phyloP scores from a whole-genome alignment of 352 stramenopile species.

The Pythium scleroteichum region DNA sequence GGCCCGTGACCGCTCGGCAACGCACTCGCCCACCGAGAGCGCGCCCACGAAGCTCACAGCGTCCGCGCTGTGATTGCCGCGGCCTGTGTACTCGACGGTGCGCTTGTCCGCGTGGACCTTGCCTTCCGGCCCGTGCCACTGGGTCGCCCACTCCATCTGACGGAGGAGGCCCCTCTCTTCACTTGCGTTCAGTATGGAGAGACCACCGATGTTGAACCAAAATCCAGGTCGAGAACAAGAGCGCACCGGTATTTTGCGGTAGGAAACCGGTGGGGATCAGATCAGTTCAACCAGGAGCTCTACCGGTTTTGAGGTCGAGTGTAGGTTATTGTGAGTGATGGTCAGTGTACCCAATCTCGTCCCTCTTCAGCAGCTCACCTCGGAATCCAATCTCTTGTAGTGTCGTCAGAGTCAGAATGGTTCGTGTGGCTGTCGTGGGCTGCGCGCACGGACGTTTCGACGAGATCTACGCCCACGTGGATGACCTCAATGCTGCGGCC shows the following conservation, averaged over 20 bases:
- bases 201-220: slow-evolving; percentile 17
- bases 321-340: background rate
- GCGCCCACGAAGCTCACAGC: slow-evolving; percentile 50
- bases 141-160: slow-evolving; percentile 31
- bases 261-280: too few relatives aligned
- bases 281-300: too few relatives aligned
- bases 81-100: slow-evolving; percentile 60
- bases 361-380: too few relatives aligned
- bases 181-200: slow-evolving; percentile 20
- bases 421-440: slow-evolving; percentile 93
- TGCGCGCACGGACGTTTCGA: slow-evolving; percentile 98
- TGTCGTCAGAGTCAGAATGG: too few relatives aligned
- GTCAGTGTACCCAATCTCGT: slow-evolving; percentile 1
- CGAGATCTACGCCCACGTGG: slow-evolving; percentile 94
- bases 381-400: too few relatives aligned
- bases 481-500: slow-evolving; percentile 34
- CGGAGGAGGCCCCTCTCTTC: background rate
- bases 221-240: background rate
- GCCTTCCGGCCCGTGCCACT: slow-evolving; percentile 42
- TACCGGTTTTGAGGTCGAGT: too few relatives aligned
- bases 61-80: slow-evolving; percentile 49
- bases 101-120: slow-evolving; percentile 56
- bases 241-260: background rate
- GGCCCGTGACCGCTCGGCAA: background rate
- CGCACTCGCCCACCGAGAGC: slow-evolving; percentile 23